A percentile compares a stretch with the other conserved stretches of the same genome.
phyloP scores from a whole-genome alignment of 352 stramenopile species.

The Phytophthora idaei region DNA sequence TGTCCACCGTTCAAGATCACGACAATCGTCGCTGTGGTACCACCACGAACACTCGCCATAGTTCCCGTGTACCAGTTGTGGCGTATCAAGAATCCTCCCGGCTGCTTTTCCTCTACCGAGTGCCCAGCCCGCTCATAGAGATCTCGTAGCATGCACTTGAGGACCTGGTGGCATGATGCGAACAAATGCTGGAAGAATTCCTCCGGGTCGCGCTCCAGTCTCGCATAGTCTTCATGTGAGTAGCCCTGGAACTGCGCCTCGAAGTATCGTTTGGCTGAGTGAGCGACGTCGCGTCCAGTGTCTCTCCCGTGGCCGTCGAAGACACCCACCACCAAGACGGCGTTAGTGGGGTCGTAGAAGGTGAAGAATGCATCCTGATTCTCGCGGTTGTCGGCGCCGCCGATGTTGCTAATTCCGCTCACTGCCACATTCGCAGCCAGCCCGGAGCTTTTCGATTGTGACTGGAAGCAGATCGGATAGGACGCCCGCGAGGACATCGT shows the following conservation, averaged over 20 bases:
- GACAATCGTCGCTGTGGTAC: conserved; percentile 86
- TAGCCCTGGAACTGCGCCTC: conserved; percentile 63
- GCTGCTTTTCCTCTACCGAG: conserved; percentile 58
- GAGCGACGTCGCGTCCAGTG: conserved; percentile 68
- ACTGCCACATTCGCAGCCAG: conserved; percentile 30
- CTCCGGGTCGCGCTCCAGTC: conserved; percentile 62
- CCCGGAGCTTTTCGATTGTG: conserved; percentile 10
- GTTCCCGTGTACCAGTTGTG: conserved; percentile 40
- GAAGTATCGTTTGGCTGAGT: conserved; percentile 67
- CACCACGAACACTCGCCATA: conserved; percentile 85
- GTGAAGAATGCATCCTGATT: conserved; percentile 93
- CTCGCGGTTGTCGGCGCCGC: conserved; percentile 52
- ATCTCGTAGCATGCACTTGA: conserved; percentile 66
- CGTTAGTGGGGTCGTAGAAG: conserved; percentile 42
- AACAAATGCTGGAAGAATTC: conserved; percentile 59
- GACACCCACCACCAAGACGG: conserved; percentile 67
- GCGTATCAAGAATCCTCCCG: conserved; percentile 67
- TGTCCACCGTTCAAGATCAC: conserved; percentile 71
- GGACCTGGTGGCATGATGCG: conserved; percentile 56
- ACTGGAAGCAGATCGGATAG: conserved; percentile 28
- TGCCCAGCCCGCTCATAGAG: conserved; percentile 69
- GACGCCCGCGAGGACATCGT: conserved; percentile 21
- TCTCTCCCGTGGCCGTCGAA: conserved; percentile 90
- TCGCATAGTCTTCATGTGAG: conserved; percentile 46
- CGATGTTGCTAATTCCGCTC: conserved; percentile 63